These are phyloP conservation scores for Penicillium sumatraense DNA, from an alignment of 2,329 filamentous ascomycete genomes.

Conservation along the genomic window DNA sequence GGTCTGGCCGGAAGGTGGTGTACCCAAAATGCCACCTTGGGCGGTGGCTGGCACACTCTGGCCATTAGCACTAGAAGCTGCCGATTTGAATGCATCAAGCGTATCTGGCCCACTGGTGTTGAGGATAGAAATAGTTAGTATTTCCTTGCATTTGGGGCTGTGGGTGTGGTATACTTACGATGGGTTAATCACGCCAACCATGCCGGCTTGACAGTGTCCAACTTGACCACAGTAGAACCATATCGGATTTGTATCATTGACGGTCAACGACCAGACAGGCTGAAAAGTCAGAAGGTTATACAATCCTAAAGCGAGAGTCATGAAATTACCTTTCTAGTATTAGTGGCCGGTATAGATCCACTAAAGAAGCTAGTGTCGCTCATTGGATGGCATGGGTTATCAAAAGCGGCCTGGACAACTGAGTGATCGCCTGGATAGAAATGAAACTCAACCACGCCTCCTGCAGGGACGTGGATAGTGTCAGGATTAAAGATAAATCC, in stretches of 20 bases:
- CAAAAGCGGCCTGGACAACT: slow-evolving; percentile 55
- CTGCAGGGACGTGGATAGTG: slow-evolving; percentile 49
- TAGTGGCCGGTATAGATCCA: slow-evolving; percentile 42
- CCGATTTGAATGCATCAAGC: slow-evolving; percentile 13
- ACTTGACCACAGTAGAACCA: slow-evolving; percentile 80
- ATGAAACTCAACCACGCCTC: slow-evolving; percentile 59
- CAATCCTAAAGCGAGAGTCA: not conserved
- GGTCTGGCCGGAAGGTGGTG: not conserved
- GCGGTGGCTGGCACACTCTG: slow-evolving; percentile 5
- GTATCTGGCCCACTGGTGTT: slow-evolving; percentile 11
- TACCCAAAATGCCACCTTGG: slow-evolving; percentile 12
- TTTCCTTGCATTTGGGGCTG: not conserved
- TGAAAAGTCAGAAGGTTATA: not conserved
- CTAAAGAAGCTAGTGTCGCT: slow-evolving; percentile 49
- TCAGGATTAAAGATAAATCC: slow-evolving; percentile 51
- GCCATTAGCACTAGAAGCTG: slow-evolving; percentile 7
- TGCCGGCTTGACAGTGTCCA: slow-evolving; percentile 74
- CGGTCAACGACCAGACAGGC: slow-evolving; percentile 69
- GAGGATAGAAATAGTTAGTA: not conserved
- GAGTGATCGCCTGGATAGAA: slow-evolving; percentile 58
- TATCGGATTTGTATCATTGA: slow-evolving; percentile 71
- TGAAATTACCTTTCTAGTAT: slow-evolving; percentile 8
- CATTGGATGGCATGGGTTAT: slow-evolving; percentile 54
- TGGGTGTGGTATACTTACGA: slow-evolving; percentile 23
- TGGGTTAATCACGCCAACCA: slow-evolving; percentile 78